Conservation (phyloP, 2,329 filamentous ascomycete species). For the Neonectria coccinea region DNA sequence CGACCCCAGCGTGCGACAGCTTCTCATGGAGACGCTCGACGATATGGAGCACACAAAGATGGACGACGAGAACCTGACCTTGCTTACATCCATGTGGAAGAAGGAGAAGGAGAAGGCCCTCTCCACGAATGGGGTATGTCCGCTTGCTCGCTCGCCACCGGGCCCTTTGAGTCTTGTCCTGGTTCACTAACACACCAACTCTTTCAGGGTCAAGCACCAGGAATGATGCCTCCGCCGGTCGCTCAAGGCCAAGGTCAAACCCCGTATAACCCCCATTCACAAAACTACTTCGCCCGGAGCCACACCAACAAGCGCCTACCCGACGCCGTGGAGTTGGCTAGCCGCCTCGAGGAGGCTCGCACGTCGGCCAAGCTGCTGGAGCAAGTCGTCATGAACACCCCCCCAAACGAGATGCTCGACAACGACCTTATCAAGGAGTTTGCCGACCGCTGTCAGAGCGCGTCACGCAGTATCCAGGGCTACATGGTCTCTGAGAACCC, state of each 20-base stretch:
- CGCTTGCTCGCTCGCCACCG: constrained; percentile 5
- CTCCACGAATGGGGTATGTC: constrained; percentile 63
- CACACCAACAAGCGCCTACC: constrained; percentile 68
- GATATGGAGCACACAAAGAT: constrained; percentile 78
- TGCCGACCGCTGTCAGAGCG: constrained; percentile 83
- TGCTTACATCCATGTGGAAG: constrained; percentile 87
- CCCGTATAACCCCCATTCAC: constrained; percentile 53
- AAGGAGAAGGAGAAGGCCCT: constrained; percentile 81
- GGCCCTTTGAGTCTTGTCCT: background rate
- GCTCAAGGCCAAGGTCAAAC: constrained; percentile 18
- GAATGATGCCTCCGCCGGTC: constrained; percentile 26
- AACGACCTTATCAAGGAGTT: constrained; percentile 97
- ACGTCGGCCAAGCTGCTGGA: constrained; percentile 93
- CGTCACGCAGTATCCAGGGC: constrained; percentile 82
- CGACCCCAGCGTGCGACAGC: constrained; percentile 84
- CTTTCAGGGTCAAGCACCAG: constrained; percentile 38
- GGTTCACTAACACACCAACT: constrained; percentile 28
- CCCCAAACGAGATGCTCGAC: constrained; percentile 76
- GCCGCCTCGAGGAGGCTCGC: constrained; percentile 87
- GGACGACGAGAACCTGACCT: constrained; percentile 78
- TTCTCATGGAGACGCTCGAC: constrained; percentile 88
- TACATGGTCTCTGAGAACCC: constrained; percentile 88
- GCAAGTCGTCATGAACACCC: constrained; percentile 89
- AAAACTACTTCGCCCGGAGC: constrained; percentile 69
- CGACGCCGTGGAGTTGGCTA: constrained; percentile 79